Evolutionary conservation across 371 early-diverging fungal genomes (phyloP).

Genomic region (Umbelopsis sp.): DNA sequence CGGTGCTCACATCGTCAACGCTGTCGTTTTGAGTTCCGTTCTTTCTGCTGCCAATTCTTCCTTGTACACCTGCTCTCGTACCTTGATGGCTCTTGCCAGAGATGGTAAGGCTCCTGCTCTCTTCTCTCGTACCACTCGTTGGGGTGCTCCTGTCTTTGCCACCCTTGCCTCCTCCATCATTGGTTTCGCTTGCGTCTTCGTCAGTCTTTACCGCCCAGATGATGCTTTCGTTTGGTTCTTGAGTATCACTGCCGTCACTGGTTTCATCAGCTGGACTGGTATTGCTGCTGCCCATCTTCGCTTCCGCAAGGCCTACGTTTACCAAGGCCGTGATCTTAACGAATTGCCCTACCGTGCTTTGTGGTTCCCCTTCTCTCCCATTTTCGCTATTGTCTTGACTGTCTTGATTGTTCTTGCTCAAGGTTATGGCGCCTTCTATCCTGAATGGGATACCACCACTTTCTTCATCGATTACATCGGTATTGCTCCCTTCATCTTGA

Average conservation of each 20-base stretch:
- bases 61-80: constrained; percentile 70
- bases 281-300: constrained; percentile 80
- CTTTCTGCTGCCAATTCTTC: constrained; percentile 76
- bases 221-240: constrained; percentile 76
- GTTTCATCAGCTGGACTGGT: constrained; percentile 80
- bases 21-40: constrained; percentile 70
- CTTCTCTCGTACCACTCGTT: constrained; percentile 50
- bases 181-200: constrained; percentile 61
- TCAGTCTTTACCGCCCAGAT: constrained; percentile 53
- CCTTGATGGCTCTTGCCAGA: constrained; percentile 63
- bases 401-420: constrained; percentile 61
- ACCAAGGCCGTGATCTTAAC: constrained; percentile 66
- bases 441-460: constrained; percentile 27
- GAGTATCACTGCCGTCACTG: constrained; percentile 72
- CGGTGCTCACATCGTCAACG: constrained; percentile 72
- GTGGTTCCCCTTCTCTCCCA: constrained; percentile 68
- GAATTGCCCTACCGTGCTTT: constrained; percentile 77
- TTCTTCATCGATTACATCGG: constrained; percentile 48
- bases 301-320: constrained; percentile 78
- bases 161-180: constrained; percentile 56
- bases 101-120: constrained; percentile 69
- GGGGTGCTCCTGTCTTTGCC: constrained; percentile 64
- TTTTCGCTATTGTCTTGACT: constrained; percentile 49
- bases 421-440: constrained; percentile 43
- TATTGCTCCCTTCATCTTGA: constrained; percentile 43